Evolutionary conservation across 441 rosid species (phyloP).

Genomic region (Daphne laureola): DNA sequence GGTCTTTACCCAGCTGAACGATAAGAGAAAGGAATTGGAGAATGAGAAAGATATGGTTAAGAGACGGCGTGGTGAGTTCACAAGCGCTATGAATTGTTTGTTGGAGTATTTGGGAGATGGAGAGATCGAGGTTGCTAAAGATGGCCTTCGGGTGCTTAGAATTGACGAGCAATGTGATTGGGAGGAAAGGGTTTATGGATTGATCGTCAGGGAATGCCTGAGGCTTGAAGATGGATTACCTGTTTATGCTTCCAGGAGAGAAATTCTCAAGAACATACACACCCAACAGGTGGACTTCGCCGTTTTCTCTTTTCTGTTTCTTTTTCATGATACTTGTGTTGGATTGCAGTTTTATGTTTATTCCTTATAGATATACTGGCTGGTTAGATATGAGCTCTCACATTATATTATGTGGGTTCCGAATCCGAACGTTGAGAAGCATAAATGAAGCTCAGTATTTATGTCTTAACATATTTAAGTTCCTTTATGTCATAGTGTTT

Average conservation of each 20-base stretch:
- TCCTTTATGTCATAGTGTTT: too few relatives aligned
- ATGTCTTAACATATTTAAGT: too few relatives aligned
- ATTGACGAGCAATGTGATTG: constrained; percentile 32
- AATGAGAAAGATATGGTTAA: constrained; percentile 29
- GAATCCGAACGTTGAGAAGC: too few relatives aligned
- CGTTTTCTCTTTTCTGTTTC: background rate
- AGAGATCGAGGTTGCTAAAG: constrained; percentile 5
- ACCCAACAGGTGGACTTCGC: constrained; percentile 33
- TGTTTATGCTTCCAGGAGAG: constrained; percentile 40
- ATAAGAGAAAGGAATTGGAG: constrained; percentile 20
- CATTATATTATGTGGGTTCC: too few relatives aligned
- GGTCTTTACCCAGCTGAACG: constrained; percentile 17
- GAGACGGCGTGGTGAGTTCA: constrained; percentile 45
- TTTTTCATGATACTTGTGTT: background rate
- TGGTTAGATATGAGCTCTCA: too few relatives aligned
- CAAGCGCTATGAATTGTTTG: constrained; percentile 37
- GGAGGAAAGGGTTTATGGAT: constrained; percentile 46
- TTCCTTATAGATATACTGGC: too few relatives aligned
- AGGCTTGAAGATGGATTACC: constrained; percentile 68
- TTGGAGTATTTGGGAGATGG: constrained; percentile 26
- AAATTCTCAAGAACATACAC: constrained; percentile 37
- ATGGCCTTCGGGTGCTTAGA: constrained; percentile 14
- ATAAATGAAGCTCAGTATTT: too few relatives aligned
- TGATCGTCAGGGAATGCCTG: constrained; percentile 54
- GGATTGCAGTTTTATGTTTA: too few relatives aligned